Evolutionary conservation across 2,329 filamentous ascomycete species (phyloP).

Genomic region (Colletotrichum sp.): DNA sequence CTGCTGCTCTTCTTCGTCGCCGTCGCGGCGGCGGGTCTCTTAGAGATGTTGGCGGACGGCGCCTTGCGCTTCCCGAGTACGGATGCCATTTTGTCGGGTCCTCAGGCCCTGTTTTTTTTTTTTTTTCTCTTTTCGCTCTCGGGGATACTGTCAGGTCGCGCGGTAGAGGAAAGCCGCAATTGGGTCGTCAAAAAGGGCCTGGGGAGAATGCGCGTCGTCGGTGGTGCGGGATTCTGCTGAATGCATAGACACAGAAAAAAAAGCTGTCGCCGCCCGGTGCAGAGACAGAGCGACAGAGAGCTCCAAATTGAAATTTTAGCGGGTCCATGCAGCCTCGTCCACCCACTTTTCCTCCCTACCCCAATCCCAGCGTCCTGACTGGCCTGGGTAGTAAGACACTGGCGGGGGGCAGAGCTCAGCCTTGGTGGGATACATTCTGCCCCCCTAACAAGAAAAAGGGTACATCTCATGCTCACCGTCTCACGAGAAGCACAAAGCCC

Average conservation of each 20-base stretch:
- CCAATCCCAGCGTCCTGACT: not conserved
- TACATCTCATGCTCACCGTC: not conserved
- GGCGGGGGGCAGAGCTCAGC: not conserved
- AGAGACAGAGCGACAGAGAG: not conserved
- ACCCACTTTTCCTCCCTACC: no score
- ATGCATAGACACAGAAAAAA: not conserved
- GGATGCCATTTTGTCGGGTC: slow-evolving; percentile 6
- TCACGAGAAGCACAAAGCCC: not conserved
- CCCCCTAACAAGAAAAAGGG: no score
- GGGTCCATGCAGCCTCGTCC: not conserved
- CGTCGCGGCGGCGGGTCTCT: not conserved
- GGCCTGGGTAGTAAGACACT: not conserved
- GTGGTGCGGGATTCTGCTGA: not conserved
- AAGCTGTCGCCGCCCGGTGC: not conserved
- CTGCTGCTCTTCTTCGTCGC: not conserved
- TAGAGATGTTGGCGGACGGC: not conserved
- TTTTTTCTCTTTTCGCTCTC: not conserved
- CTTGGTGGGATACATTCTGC: not conserved
- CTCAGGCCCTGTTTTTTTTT: not conserved
- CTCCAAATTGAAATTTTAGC: slow-evolving; percentile 1
- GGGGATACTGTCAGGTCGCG: not conserved
- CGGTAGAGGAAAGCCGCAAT: not conserved
- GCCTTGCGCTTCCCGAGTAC: slow-evolving; percentile 24
- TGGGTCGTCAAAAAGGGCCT: not conserved
- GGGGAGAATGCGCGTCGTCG: not conserved